Evolutionary conservation across 495 filamentous ascomycete species (phyloP), one percentile per base, ranked within the genome.

Genomic region (Pyrenula aspistea): DNA sequence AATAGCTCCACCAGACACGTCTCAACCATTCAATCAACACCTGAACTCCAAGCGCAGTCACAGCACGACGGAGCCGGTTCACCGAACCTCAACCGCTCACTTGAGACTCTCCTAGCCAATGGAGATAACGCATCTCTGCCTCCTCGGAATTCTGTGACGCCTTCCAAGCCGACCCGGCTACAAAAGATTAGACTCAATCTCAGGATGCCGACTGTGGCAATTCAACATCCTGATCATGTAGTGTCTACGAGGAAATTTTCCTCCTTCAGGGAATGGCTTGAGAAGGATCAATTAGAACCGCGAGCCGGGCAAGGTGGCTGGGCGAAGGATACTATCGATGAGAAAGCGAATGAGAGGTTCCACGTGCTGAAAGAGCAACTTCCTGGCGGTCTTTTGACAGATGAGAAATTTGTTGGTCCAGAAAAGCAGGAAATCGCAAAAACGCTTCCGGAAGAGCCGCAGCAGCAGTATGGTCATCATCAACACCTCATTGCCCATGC

Each of bases 401-500:
- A 74, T 42, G 83, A 83, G 53, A 77, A 42, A 15, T 42, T 42
- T 42, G 31, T 42, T 42, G 31, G 50, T 8, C 22, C 22, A 8
- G 50, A 52, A 24, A 52, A 24, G 19, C 50, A 52, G 8, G 22
- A 52, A 24, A 10, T 52, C 8, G 50, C 50, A 8, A 52, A 24
- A 52, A 52, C 19, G 50, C 22, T 52, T 50, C 85, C 89, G 59
- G 75, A 81, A 48, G 82, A 85, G 56, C 88, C 86, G 1, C 78
- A 83, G 3, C 80, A 78, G 56, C 89, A 88, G 55, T 96, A 88
- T 71, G 83, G 84, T 15, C 91, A 96, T 63, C 78, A 81, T 56
- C 91, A 96, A 63, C 87, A 96, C 63, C 76, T 97, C 8, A 78
- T 88, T 49, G 82, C 84, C 12, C 90, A 95, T 61, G 89, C 88